A percentile compares a stretch with the other conserved stretches of the same genome.
Evolutionary conservation across 495 filamentous ascomycete genomes (phyloP).

Genomic region (Acidiella bohemica): DNA sequence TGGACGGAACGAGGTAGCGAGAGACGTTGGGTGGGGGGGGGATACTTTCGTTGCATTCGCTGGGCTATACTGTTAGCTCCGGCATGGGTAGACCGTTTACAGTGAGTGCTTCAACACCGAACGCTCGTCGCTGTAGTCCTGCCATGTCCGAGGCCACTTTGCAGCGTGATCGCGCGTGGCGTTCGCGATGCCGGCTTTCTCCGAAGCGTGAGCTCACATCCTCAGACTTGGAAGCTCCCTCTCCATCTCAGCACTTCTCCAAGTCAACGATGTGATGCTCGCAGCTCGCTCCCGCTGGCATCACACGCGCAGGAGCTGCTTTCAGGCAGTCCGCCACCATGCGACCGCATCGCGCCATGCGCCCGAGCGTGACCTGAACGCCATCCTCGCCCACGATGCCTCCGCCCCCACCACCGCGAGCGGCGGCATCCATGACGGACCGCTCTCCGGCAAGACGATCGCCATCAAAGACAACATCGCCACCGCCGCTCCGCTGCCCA

Average conservation of each 20-base stretch:
- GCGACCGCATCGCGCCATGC: neutral
- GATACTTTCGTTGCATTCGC: too few relatives aligned
- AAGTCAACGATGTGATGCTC: conserved; percentile 5
- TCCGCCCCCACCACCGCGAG: neutral
- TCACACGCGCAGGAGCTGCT: neutral
- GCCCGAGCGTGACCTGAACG: neutral
- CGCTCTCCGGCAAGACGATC: conserved; percentile 26
- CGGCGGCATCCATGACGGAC: too few relatives aligned
- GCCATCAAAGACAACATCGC: conserved; percentile 88
- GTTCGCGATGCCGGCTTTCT: too few relatives aligned
- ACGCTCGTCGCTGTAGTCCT: too few relatives aligned
- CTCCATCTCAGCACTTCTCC: neutral
- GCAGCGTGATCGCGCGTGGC: too few relatives aligned
- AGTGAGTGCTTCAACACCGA: too few relatives aligned
- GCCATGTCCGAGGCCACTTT: too few relatives aligned
- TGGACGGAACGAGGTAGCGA: too few relatives aligned
- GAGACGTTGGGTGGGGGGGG: too few relatives aligned
- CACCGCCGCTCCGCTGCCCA: conserved; percentile 50
- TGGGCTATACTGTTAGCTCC: too few relatives aligned
- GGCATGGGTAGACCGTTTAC: too few relatives aligned
- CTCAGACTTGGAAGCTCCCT: too few relatives aligned
- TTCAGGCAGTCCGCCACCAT: neutral
- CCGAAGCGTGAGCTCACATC: neutral
- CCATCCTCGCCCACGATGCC: neutral
- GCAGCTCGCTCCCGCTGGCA: conserved; percentile 5